A percentile compares a stretch with the other conserved stretches of the same genome.
Conservation (phyloP, 148 eudicot genomes). For the Amaranthus hypochondriacus region DNA sequence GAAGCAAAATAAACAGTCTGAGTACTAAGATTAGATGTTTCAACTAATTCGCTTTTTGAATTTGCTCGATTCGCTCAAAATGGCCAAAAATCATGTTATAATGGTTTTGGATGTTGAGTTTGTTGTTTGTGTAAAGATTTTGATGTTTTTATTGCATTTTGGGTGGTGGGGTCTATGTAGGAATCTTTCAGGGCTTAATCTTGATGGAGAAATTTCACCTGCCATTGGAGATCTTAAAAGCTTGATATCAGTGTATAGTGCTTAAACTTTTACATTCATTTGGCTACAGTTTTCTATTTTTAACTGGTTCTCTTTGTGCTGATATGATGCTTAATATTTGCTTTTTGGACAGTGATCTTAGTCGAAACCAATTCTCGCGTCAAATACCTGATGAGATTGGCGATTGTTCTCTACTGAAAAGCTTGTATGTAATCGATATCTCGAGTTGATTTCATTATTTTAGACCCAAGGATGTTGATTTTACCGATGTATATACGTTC, state of each 20-base stretch:
- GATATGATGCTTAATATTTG: not conserved
- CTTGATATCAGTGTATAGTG: conserved; percentile 59
- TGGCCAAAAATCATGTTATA: no score
- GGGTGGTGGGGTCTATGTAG: conserved; percentile 36
- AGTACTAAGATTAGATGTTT: no score
- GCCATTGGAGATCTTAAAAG: conserved; percentile 75
- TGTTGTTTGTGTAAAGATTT: conserved; percentile 12
- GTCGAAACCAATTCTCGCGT: conserved; percentile 74
- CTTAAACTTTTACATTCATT: not conserved
- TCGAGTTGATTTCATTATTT: not conserved
- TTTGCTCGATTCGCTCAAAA: no score
- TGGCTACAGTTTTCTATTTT: not conserved
- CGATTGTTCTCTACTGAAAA: conserved; percentile 61
- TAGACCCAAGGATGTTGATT: not conserved
- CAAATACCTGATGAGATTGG: conserved; percentile 99
- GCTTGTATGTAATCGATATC: conserved; percentile 52
- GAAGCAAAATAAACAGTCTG: no score
- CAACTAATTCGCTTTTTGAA: no score
- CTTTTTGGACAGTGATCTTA: conserved; percentile 60
- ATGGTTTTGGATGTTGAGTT: conserved; percentile 5
- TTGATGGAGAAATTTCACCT: conserved; percentile 94
- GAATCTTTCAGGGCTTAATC: conserved; percentile 86
- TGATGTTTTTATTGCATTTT: conserved; percentile 26
- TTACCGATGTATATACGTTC: not conserved
- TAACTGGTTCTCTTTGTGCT: not conserved